Conservation (phyloP, 345 rosid genomes). For the Moringa oleifera region DNA sequence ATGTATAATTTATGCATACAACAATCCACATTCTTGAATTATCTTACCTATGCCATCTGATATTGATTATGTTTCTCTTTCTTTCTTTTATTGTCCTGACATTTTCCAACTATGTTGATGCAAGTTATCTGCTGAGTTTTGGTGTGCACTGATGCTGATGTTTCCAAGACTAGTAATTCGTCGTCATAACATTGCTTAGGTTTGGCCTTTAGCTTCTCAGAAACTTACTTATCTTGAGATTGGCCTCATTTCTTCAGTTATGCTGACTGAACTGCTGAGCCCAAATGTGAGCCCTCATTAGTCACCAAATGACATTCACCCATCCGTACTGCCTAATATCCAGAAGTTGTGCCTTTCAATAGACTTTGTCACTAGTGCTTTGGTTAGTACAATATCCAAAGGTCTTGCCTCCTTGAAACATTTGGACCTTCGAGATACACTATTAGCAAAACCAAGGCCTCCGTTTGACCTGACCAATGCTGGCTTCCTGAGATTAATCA, state of each 20-base stretch:
- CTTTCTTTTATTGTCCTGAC: not conserved
- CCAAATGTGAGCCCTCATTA: slow-evolving; percentile 34
- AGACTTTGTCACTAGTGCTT: slow-evolving; percentile 66
- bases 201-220: slow-evolving; percentile 69
- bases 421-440: slow-evolving; percentile 88
- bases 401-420: slow-evolving; percentile 61
- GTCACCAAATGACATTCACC: slow-evolving; percentile 25
- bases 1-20: no score
- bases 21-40: slow-evolving; percentile 6
- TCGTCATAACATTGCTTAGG: slow-evolving; percentile 55
- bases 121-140: slow-evolving; percentile 1
- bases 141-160: slow-evolving; percentile 64
- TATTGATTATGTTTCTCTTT: not conserved
- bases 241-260: slow-evolving; percentile 69
- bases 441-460: slow-evolving; percentile 56
- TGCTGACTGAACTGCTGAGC: slow-evolving; percentile 68
- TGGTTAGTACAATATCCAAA: slow-evolving; percentile 65
- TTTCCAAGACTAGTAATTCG: slow-evolving; percentile 67
- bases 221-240: slow-evolving; percentile 81
- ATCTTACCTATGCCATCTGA: not conserved
- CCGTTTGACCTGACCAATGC: slow-evolving; percentile 72
- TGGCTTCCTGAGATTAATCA: slow-evolving; percentile 77
- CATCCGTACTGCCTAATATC: slow-evolving; percentile 51
- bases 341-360: slow-evolving; percentile 70
- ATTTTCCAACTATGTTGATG: not conserved